These are phyloP conservation scores for Gentiana dahurica DNA, from an alignment of 257 asterid genomes.

Conservation along the genomic window DNA sequence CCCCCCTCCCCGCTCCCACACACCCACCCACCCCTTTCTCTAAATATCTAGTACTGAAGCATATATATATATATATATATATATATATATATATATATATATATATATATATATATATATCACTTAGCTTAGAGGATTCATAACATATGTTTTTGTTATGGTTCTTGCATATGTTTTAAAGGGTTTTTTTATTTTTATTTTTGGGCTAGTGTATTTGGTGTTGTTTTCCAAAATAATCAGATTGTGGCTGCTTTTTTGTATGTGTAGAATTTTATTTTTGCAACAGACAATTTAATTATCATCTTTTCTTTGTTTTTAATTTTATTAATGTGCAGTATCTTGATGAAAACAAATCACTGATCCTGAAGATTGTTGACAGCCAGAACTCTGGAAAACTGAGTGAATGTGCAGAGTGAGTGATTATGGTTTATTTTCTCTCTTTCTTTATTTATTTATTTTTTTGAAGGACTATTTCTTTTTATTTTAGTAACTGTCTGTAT, in stretches of 20 bases:
- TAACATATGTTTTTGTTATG: slow-evolving; percentile 13
- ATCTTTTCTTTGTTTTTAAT: background rate
- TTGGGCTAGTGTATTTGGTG: no score
- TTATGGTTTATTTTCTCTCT: background rate
- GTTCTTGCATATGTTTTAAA: background rate
- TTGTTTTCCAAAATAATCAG: no score
- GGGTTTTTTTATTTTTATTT: no score
- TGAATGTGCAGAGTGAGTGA: slow-evolving; percentile 91
- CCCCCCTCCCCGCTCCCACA: slow-evolving; percentile 10
- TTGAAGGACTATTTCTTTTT: no score
- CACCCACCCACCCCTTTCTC: background rate
- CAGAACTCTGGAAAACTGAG: slow-evolving; percentile 85
- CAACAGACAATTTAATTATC: background rate
- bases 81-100: no score
- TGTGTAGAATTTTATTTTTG: no score
- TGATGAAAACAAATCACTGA: slow-evolving; percentile 93
- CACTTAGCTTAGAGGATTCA: slow-evolving; percentile 11
- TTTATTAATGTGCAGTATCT: slow-evolving; percentile 43
- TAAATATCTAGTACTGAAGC: background rate
- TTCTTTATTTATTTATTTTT: no score
- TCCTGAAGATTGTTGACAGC: slow-evolving; percentile 94
- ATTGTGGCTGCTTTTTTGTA: no score
- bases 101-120: no score
- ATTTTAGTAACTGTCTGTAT: no score
- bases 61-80: no score